Base-by-base conservation (phyloP, 1,139 yeast genomes). In the Candida sojae region DNA sequence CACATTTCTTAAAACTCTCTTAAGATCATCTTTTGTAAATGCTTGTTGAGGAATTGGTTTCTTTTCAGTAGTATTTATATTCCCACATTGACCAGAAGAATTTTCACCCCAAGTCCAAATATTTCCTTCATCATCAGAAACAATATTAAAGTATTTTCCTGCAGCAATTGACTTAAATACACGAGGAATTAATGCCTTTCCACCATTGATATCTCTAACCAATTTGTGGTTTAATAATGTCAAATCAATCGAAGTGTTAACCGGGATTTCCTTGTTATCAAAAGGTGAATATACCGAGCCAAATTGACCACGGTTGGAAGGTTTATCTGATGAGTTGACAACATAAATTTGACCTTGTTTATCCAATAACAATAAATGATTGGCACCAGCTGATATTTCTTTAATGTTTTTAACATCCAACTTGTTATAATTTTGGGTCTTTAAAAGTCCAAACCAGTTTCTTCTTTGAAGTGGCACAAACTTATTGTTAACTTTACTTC, bases 41-140 rank as follows among this genome's bases (percentile, higher is more conserved):
- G 85, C 69, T 50, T 71, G 70, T 42, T 78, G 79, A 1, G 98
- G 98, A 35, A 84, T 79, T 2, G 96, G 82, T 45, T 86, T 77
- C 45, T 78, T 70, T 55, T 87, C 90, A 8, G 43, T 41, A 10
- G 87, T 82, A 48, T 82, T 82, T 59, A 81, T 81, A 28, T 80
- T 73, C n/a, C 92, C 96, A 52, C 95, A 75, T 61, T 93, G 93
- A 25, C 99, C 98, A 62, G 70, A 80, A 2, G 80, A 72, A 63
- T 93, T 93, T 51, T 81, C 81, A 30, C 99, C 99, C 82, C 96
- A 92, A 1, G 91, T 79, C 81, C 86, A 88, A 13, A 90, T 70
- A 49, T 77, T 74, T 12, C 93, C 95, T 25, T 73, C 61, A 2
- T 70, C 58, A 55, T 89, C 93, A 30, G 79, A 64, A 1, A 83